A percentile compares a stretch with the other conserved stretches of the same genome.
phyloP scores from a whole-genome alignment of 1,284 basidiomycete genomes.

The Fomitopsis betulina region DNA sequence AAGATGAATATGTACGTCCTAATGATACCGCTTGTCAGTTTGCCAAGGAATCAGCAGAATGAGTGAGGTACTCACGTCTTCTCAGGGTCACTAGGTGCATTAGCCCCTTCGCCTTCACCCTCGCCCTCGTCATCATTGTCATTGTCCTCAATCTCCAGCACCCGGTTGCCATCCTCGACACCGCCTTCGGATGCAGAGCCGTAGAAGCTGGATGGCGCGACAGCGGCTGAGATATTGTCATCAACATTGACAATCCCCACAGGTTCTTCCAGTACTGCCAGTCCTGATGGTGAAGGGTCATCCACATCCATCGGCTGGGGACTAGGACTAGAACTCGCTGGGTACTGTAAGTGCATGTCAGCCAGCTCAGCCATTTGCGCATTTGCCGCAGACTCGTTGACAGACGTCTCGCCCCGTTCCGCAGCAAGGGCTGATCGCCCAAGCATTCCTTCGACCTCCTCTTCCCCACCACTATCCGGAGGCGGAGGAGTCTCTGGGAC shows the following conservation, averaged over 20 bases:
- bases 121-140: not conserved
- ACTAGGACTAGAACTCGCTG: constrained; percentile 6
- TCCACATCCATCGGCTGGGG: constrained; percentile 16
- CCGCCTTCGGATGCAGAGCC: not conserved
- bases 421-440: constrained; percentile 17
- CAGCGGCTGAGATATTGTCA: not conserved
- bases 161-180: not conserved
- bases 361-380: not conserved
- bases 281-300: not conserved
- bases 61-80: not conserved
- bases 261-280: not conserved
- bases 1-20: constrained; percentile 82
- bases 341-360: constrained; percentile 15
- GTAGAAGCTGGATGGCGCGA: constrained; percentile 12
- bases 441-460: constrained; percentile 23
- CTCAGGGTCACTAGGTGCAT: not conserved
- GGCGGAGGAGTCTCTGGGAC: constrained; percentile 13
- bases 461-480: constrained; percentile 20
- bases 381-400: not conserved
- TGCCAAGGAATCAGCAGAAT: not conserved
- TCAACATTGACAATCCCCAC: constrained; percentile 6
- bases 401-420: constrained; percentile 13
- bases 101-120: not conserved
- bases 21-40: not conserved
- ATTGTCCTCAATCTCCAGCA: not conserved